phyloP scores from a whole-genome alignment of 371 early-diverging fungal species.

The Umbelopsis sp. region DNA sequence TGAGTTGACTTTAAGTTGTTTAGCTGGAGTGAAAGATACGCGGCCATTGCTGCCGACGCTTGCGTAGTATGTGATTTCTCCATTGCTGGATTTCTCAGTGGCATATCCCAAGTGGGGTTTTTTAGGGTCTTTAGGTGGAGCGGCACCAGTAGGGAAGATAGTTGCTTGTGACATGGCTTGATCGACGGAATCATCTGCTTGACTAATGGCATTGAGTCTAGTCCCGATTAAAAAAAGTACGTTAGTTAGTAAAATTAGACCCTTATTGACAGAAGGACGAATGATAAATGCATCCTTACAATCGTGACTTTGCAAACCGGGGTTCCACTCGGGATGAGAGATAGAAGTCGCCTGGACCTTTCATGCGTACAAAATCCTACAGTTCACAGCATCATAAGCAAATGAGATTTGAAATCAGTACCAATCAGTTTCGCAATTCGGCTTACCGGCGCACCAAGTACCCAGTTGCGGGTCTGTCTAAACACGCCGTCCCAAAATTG shows the following conservation, averaged over 20 bases:
- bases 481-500: constrained; percentile 39
- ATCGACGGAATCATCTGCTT: constrained; percentile 45
- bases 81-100: constrained; percentile 37
- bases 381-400: constrained; percentile 29
- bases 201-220: constrained; percentile 51
- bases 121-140: constrained; percentile 26
- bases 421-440: constrained; percentile 22
- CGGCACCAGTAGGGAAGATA: constrained; percentile 37
- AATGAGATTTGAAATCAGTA: constrained; percentile 22
- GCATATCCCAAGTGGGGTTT: constrained; percentile 40
- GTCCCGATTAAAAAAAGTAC: background rate
- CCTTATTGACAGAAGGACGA: background rate
- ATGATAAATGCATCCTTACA: constrained; percentile 29
- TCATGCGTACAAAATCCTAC: constrained; percentile 67
- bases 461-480: constrained; percentile 40
- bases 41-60: constrained; percentile 39
- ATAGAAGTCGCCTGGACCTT: constrained; percentile 75
- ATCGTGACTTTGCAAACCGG: constrained; percentile 43
- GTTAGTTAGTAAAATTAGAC: background rate
- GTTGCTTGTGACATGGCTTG: constrained; percentile 44
- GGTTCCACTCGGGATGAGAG: constrained; percentile 68
- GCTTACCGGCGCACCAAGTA: constrained; percentile 56
- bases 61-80: constrained; percentile 50
- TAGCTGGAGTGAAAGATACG: constrained; percentile 36
- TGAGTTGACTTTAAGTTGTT: constrained; percentile 17